phyloP scores from a whole-genome alignment of 1,284 basidiomycete species.

The Heterobasidion parviporum region DNA sequence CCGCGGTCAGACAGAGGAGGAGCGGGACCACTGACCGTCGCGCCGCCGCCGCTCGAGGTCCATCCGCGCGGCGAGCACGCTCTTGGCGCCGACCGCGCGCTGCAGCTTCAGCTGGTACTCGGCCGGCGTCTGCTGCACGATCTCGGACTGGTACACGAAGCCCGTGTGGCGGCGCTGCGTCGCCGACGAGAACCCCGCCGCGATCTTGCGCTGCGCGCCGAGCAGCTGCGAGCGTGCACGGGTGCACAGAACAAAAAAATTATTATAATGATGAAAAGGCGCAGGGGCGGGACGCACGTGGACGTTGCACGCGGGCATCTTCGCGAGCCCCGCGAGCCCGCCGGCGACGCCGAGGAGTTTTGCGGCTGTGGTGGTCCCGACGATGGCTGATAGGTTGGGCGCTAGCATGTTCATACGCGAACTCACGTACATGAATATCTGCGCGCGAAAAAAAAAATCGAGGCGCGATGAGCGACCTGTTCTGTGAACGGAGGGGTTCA shows the following conservation, averaged over 20 bases:
- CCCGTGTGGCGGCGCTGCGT: slow-evolving; percentile 91
- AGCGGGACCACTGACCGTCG: slow-evolving; percentile 47
- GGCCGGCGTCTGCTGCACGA: slow-evolving; percentile 81
- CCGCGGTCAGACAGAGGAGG: not conserved
- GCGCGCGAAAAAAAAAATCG: slow-evolving; percentile 2
- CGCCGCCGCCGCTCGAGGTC: slow-evolving; percentile 76
- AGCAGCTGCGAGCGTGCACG: slow-evolving; percentile 52
- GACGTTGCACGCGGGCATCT: slow-evolving; percentile 95
- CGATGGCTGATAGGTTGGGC: slow-evolving; percentile 95
- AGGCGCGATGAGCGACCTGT: not conserved
- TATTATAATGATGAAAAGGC: too few relatives aligned
- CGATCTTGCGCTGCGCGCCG: slow-evolving; percentile 87
- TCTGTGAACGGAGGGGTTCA: not conserved
- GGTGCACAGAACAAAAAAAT: too few relatives aligned
- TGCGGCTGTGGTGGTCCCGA: slow-evolving; percentile 96
- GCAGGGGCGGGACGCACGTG: slow-evolving; percentile 58
- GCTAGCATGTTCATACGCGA: slow-evolving; percentile 97
- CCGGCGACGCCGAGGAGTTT: slow-evolving; percentile 97
- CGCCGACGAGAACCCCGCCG: slow-evolving; percentile 75
- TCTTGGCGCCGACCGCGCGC: slow-evolving; percentile 89
- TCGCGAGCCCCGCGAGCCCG: slow-evolving; percentile 82
- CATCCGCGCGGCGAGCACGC: slow-evolving; percentile 85
- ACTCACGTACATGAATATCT: slow-evolving; percentile 99
- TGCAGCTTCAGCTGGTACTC: slow-evolving; percentile 92
- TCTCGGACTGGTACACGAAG: slow-evolving; percentile 90